Base-by-base conservation (phyloP, 2,329 filamentous ascomycete genomes). In the Beauveria varroae region DNA sequence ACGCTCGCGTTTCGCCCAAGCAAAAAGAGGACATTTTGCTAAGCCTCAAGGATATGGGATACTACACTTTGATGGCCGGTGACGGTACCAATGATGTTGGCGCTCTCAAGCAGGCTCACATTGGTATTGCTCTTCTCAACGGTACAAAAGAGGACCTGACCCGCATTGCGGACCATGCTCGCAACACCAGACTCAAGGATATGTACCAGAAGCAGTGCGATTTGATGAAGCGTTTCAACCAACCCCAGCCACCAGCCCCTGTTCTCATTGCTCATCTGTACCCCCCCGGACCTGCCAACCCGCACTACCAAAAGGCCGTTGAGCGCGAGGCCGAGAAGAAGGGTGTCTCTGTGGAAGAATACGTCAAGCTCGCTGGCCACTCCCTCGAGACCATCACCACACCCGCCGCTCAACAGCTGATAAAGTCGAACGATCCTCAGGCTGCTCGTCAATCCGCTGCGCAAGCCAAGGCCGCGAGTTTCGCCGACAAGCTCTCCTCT, bases 1-100 rank as follows among this genome's bases (percentile, higher is more conserved):
- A 99, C 72, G 95, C 95, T 66, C 91, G 95, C 70, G 95, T 99
- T 10, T 99, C 95, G 1, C 95, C 95, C 9, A 97, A 96, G 81
- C 95, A 99, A 71, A 99, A 99, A 79, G 95, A 99, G 75, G 93
- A 98, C 60, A 98, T 99, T 70, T 82, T 99, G n/a, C 84, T 96
- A 24, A 95, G 95, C 43, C 85, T 98, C 64, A 97, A 96, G 78
- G 93, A 96, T 69, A 90, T 91, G 78, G 95, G 95, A 55, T 99
- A 99, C 79, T 97, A 95, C 64, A 99, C 95, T 34, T 84, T 99
- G 64, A 99, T 99, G 95, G 96, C 93, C 68, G 95, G 95, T 75
- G 95, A 99, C 70, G 95, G 95, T 65, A 99, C 95, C 60, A 99
- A 99, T 74, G 95, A 99, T 71, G 95, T 99, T 60, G 95, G 95